A percentile compares a stretch with the other conserved stretches of the same genome.
Conservation (phyloP, 2,329 filamentous ascomycete species). For the Alternaria tenuissima region DNA sequence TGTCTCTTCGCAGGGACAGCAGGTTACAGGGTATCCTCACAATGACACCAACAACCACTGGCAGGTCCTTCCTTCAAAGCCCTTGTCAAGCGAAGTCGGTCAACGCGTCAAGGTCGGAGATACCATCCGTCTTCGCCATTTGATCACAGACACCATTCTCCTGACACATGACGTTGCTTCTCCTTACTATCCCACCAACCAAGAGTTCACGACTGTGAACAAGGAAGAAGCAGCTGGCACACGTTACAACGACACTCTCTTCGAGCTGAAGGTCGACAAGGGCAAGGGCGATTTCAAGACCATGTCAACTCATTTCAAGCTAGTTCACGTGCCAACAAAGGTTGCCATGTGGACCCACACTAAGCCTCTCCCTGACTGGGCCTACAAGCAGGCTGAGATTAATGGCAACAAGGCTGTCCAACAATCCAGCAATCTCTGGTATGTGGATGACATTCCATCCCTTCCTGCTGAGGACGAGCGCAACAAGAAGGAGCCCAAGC, state of each 20-base stretch:
- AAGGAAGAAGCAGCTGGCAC: conserved; percentile 75
- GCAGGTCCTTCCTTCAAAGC: conserved; percentile 80
- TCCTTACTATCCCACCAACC: conserved; percentile 95
- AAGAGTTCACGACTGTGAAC: conserved; percentile 90
- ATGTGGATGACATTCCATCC: conserved; percentile 88
- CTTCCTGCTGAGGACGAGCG: conserved; percentile 76
- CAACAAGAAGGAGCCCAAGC: conserved; percentile 75
- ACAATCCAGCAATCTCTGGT: conserved; percentile 93
- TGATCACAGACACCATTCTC: conserved; percentile 85
- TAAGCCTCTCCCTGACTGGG: conserved; percentile 96
- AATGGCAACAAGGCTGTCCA: conserved; percentile 97
- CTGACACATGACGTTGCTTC: conserved; percentile 97
- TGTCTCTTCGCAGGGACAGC: conserved; percentile 94
- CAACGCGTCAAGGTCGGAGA: conserved; percentile 83
- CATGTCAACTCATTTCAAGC: conserved; percentile 91
- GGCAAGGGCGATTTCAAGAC: conserved; percentile 84
- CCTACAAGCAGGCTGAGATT: conserved; percentile 96
- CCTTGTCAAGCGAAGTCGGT: conserved; percentile 61
- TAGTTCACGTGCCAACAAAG: conserved; percentile 92
- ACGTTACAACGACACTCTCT: conserved; percentile 87
- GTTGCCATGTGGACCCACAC: conserved; percentile 99
- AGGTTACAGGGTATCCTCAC: conserved; percentile 97
- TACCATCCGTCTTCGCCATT: conserved; percentile 82
- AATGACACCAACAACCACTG: conserved; percentile 99
- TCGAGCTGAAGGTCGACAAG: conserved; percentile 93